Base-by-base conservation (phyloP, 139 green algal genomes). In the Penium margaritaceum region DNA sequence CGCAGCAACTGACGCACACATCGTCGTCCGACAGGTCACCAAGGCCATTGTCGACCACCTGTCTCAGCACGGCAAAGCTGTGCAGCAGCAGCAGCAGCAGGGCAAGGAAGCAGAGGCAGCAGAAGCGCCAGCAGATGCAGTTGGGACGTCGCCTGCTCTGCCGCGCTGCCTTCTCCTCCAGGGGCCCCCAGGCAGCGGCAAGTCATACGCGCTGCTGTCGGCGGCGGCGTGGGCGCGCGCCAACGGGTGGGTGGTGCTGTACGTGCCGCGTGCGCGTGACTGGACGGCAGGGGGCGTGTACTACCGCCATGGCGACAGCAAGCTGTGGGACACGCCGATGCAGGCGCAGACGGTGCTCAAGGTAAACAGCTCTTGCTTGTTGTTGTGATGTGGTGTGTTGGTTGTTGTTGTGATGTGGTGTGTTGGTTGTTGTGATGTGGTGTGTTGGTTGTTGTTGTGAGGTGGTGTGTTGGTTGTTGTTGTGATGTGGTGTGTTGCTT, bases 161-260 rank as follows among this genome's bases (percentile, higher is more conserved):
- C 55, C 27, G 32, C 27, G 66, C 34, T 43, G 30, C 6, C 66
- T 74, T 63, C 39, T 77, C 29, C 33, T 81, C 19, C 67, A 77
- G 21, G 66, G 74, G 32, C 44, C 30, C 14, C 36, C 29, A 32
- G 74, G 66, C 29, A 77, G 74, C 66, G 74, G 74, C 3, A 81
- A 81, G 47, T 71, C 17, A 32, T 38, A 60, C 46, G 39, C 46
- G 9, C 55, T 81, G 33, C 67, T 71, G 44, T 58, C 46, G 27
- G 32, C 39, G 21, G 74, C 77, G 27, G 17, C 43, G 35, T 81
- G 74, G 74, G 74, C 74, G 19, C 58, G 74, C n/a, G 66, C 74
- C 44, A 63, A 57, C 66, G 74, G 74, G 30, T 81, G 74, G 74
- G 43, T 81, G 27, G 66, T 54, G 24, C 36, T 81, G 27, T 81